A percentile compares a stretch with the other conserved stretches of the same genome.
Conservation (phyloP, 1,139 yeast species). For the Geotrichum europaeum region DNA sequence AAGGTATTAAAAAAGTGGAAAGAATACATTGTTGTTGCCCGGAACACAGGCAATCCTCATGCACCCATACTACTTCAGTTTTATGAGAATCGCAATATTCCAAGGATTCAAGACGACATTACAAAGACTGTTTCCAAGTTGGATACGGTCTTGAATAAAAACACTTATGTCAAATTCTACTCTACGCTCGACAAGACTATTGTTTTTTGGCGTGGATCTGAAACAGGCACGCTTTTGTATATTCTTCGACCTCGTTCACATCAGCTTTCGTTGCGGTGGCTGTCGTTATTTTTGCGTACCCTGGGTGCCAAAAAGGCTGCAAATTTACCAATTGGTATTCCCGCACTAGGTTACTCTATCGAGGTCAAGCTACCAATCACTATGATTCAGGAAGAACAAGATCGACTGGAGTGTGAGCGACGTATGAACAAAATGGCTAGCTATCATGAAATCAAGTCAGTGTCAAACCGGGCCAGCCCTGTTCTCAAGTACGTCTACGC, state of each 20-base stretch:
- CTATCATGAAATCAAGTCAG: slow-evolving; percentile 15
- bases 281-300: slow-evolving; percentile 48
- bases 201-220: slow-evolving; percentile 40
- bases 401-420: not conserved
- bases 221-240: slow-evolving; percentile 38
- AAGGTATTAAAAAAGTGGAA: slow-evolving; percentile 67
- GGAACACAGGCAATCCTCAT: slow-evolving; percentile 47
- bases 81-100: slow-evolving; percentile 45
- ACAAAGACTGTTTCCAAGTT: slow-evolving; percentile 26
- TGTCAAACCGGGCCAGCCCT: slow-evolving; percentile 23
- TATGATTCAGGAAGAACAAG: slow-evolving; percentile 14
- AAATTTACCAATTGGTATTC: slow-evolving; percentile 43
- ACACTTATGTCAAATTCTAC: slow-evolving; percentile 47
- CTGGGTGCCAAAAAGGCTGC: slow-evolving; percentile 33
- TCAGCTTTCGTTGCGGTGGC: slow-evolving; percentile 52
- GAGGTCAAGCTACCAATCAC: slow-evolving; percentile 40
- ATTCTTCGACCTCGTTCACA: slow-evolving; percentile 50
- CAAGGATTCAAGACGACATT: slow-evolving; percentile 32
- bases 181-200: slow-evolving; percentile 66
- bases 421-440: not conserved
- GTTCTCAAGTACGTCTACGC: slow-evolving; percentile 26
- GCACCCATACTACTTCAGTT: slow-evolving; percentile 58
- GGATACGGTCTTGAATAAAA: slow-evolving; percentile 24
- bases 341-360: slow-evolving; percentile 45
- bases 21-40: slow-evolving; percentile 62